Conservation (phyloP, 306 rosid genomes). For the Cajanus cajan region DNA sequence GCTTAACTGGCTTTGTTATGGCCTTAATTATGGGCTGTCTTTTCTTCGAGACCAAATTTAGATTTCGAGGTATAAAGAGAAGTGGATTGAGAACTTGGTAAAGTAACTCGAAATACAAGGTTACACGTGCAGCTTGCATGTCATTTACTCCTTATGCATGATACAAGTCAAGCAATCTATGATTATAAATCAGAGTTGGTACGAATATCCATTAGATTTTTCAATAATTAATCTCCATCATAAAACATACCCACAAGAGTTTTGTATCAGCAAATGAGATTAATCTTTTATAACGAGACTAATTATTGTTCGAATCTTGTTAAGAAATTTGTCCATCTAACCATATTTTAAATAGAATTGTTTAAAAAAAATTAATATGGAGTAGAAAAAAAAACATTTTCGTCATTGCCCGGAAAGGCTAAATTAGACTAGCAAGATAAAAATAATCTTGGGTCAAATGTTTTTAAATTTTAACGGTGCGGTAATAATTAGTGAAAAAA, state of each 20-base stretch:
- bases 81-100: constrained; percentile 12
- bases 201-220: too few relatives aligned
- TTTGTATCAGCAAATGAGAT: neutral
- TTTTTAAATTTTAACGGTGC: too few relatives aligned
- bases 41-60: neutral
- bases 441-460: too few relatives aligned
- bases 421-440: too few relatives aligned
- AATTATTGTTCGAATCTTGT: neutral
- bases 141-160: neutral
- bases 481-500: too few relatives aligned
- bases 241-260: neutral
- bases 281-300: neutral
- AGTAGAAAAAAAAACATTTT: too few relatives aligned
- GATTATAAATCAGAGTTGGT: constrained; percentile 5
- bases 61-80: neutral
- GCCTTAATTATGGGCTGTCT: neutral
- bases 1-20: neutral
- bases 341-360: neutral
- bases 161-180: neutral
- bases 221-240: too few relatives aligned
- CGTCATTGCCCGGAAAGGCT: too few relatives aligned
- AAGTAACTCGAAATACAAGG: constrained; percentile 16
- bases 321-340: neutral
- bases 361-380: too few relatives aligned
- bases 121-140: constrained; percentile 10